Evolutionary conservation across 1,284 basidiomycete species (phyloP).

Genomic region (Cutaneotrichosporon cyanovorans): DNA sequence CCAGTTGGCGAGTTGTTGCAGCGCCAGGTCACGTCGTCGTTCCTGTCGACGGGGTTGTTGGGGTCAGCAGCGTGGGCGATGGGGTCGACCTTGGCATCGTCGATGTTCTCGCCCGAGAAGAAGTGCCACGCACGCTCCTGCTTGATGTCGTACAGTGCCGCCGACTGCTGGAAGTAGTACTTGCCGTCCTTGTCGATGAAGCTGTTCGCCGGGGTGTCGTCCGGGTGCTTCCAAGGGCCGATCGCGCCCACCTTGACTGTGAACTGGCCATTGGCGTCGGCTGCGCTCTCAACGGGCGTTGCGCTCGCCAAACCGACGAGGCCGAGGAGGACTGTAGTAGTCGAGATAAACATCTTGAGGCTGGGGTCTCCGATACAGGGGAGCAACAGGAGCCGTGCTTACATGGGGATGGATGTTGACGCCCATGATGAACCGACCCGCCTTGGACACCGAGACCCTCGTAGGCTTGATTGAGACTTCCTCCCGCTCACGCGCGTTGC

Average conservation of each 20-base stretch:
- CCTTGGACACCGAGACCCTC: no score
- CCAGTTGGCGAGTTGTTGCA: constrained; percentile 12
- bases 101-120: constrained; percentile 5
- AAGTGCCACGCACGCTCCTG: constrained; percentile 9
- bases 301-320: no score
- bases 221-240: constrained; percentile 2
- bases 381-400: no score
- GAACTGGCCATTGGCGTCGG: not conserved
- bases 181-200: constrained; percentile 11
- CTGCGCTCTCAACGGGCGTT: no score
- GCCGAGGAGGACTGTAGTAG: no score
- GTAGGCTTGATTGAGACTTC: no score
- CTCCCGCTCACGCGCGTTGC: no score
- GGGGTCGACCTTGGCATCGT: not conserved
- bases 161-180: constrained; percentile 8
- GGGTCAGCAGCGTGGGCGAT: constrained; percentile 4
- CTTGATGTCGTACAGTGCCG: constrained; percentile 4
- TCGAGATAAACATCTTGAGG: no score
- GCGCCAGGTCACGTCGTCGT: constrained; percentile 12
- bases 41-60: constrained; percentile 6
- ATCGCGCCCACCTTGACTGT: constrained; percentile 1
- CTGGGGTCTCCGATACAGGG: no score
- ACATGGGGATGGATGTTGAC: no score
- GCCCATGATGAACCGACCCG: no score
- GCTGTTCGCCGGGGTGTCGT: constrained; percentile 10